Evolutionary conservation across 2,329 filamentous ascomycete species (phyloP).

Genomic region (Fusarium pininemorale): DNA sequence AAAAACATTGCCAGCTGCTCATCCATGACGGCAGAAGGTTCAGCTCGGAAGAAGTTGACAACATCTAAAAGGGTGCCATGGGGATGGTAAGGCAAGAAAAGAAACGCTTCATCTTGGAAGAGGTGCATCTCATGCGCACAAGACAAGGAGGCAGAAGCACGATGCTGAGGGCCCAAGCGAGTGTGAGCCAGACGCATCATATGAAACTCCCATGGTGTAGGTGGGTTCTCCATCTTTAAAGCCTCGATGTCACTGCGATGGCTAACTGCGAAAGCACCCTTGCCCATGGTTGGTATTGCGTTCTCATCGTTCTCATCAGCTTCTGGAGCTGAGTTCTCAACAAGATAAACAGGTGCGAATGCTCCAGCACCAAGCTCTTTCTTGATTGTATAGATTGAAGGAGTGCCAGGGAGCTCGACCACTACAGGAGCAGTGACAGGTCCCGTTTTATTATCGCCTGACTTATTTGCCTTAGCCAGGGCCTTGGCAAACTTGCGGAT

Average conservation of each 20-base stretch:
- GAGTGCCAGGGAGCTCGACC: conserved; percentile 72
- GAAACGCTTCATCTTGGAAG: conserved; percentile 88
- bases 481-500: conserved; percentile 85
- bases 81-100: conserved; percentile 86
- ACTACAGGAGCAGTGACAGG: conserved; percentile 68
- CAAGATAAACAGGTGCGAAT: conserved; percentile 93
- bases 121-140: conserved; percentile 90
- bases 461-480: conserved; percentile 64
- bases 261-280: conserved; percentile 65
- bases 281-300: conserved; percentile 64
- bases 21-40: conserved; percentile 81
- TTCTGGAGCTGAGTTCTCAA: conserved; percentile 73
- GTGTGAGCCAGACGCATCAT: conserved; percentile 86
- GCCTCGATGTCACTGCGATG: conserved; percentile 76
- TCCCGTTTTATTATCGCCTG: conserved; percentile 71
- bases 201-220: conserved; percentile 94
- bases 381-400: conserved; percentile 78
- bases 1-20: conserved; percentile 96
- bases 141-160: conserved; percentile 80
- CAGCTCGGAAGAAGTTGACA: conserved; percentile 83
- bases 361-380: conserved; percentile 91
- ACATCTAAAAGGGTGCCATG: conserved; percentile 96
- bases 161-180: conserved; percentile 75
- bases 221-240: conserved; percentile 92
- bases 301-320: conserved; percentile 58